Evolutionary conservation across 768 basidiomycete genomes (phyloP).

Genomic region (Pluteus cervinus): DNA sequence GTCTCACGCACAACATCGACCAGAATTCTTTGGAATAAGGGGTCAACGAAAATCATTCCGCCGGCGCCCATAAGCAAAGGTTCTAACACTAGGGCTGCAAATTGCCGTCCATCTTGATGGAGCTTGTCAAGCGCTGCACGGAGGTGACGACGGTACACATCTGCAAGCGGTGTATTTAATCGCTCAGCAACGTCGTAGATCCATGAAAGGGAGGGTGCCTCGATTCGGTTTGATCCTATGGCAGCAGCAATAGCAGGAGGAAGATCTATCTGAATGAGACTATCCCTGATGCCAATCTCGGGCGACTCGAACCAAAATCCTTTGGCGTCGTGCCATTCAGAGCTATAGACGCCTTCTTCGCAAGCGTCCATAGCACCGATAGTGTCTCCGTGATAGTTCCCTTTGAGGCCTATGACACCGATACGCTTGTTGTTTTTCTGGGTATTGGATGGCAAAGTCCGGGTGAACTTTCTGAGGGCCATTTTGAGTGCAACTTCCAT

Average conservation of each 20-base stretch:
- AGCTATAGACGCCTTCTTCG: conserved; percentile 86
- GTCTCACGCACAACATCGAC: conserved; percentile 75
- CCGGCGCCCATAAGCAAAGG: conserved; percentile 93
- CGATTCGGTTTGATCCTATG: conserved; percentile 18
- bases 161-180: conserved; percentile 53
- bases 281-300: conserved; percentile 61
- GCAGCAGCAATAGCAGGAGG: conserved; percentile 40
- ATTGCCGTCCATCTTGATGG: conserved; percentile 29
- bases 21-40: conserved; percentile 87
- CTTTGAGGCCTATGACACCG: conserved; percentile 80
- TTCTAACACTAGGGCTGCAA: conserved; percentile 83
- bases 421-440: conserved; percentile 40
- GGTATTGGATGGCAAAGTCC: conserved; percentile 27
- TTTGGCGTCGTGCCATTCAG: conserved; percentile 92
- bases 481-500: conserved; percentile 99
- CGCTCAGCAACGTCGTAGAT: conserved; percentile 70
- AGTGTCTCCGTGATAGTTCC: conserved; percentile 97
- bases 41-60: conserved; percentile 97
- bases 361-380: conserved; percentile 97
- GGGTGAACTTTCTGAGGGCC: conserved; percentile 72
- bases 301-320: conserved; percentile 95
- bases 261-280: conserved; percentile 45
- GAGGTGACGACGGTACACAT: conserved; percentile 58
- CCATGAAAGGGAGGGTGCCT: conserved; percentile 42
- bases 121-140: conserved; percentile 42